These are phyloP conservation scores for Cladosporium sp. DNA, from an alignment of 2,329 filamentous ascomycete species.

Conservation along the genomic window DNA sequence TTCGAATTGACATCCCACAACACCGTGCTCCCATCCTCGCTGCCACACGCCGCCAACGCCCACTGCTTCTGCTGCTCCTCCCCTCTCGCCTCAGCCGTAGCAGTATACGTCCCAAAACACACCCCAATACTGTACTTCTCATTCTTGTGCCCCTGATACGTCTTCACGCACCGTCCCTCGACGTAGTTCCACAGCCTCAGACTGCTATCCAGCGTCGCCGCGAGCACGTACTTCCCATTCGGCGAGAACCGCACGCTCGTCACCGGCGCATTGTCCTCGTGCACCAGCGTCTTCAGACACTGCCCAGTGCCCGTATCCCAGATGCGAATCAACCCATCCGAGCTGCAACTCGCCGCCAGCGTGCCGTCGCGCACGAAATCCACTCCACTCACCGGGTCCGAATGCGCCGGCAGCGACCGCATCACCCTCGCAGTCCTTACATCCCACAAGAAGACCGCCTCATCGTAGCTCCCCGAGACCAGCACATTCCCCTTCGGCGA, in stretches of 20 bases:
- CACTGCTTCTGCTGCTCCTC: conserved; percentile 20
- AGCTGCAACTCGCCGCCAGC: conserved; percentile 85
- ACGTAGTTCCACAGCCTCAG: conserved; percentile 95
- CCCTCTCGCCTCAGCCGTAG: conserved; percentile 23
- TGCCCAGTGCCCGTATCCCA: conserved; percentile 97
- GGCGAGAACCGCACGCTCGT: conserved; percentile 89
- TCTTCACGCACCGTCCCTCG: conserved; percentile 88
- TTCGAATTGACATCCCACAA: conserved; percentile 92
- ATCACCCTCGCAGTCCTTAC: conserved; percentile 84
- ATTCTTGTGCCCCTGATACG: conserved; percentile 91
- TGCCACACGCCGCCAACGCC: conserved; percentile 77
- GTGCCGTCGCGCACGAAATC: conserved; percentile 93
- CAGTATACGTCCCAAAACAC: conserved; percentile 71
- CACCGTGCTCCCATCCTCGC: conserved; percentile 81
- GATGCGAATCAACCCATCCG: conserved; percentile 87
- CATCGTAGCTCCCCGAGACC: conserved; percentile 92
- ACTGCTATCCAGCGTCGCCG: conserved; percentile 87
- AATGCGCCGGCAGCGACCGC: conserved; percentile 89
- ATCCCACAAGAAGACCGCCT: conserved; percentile 97
- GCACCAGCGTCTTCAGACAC: conserved; percentile 89
- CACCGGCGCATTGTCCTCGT: conserved; percentile 92
- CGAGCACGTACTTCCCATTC: conserved; percentile 89
- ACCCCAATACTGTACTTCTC: conserved; percentile 81
- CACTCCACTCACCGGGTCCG: conserved; percentile 89
- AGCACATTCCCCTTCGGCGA: conserved; percentile 98